Evolutionary conservation across 805 yeast genomes (phyloP).

Genomic region (Wickerhamomyces mucosus): DNA sequence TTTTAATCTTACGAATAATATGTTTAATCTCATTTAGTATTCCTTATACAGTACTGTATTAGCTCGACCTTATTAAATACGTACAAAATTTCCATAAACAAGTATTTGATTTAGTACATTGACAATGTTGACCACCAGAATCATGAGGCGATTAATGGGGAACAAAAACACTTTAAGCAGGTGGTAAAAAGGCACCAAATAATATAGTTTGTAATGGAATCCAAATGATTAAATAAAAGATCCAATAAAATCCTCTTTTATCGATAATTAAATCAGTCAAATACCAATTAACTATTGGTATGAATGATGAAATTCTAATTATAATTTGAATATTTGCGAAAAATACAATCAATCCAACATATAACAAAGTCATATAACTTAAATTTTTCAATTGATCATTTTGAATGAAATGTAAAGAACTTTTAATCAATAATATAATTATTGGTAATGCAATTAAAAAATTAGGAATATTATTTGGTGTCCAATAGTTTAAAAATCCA

Average conservation of each 20-base stretch:
- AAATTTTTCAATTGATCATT: constrained; percentile 29
- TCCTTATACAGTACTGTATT: too few species aligned
- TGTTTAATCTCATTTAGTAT: too few species aligned
- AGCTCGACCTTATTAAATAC: too few species aligned
- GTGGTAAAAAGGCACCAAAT: constrained; percentile 82
- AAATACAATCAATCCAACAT: constrained; percentile 41
- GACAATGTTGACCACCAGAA: too few species aligned
- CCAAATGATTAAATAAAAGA: constrained; percentile 54
- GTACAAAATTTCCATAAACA: too few species aligned
- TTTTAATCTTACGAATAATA: too few species aligned
- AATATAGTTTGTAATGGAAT: constrained; percentile 56
- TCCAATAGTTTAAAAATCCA: constrained; percentile 82
- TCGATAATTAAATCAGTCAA: constrained; percentile 30
- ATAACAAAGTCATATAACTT: constrained; percentile 30
- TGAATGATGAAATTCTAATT: constrained; percentile 66
- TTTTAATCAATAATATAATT: constrained; percentile 32
- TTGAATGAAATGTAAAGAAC: constrained; percentile 28
- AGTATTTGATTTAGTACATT: too few species aligned
- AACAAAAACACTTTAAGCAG: constrained; percentile 54
- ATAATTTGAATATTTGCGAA: constrained; percentile 83
- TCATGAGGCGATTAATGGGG: too few species aligned
- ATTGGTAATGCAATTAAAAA: constrained; percentile 71
- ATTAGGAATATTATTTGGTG: constrained; percentile 70
- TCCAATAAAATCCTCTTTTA: constrained; percentile 26
- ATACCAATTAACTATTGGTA: constrained; percentile 74